Conservation (phyloP, 176 grass and related monocot species). For the Hsuehochloa calcarea region DNA sequence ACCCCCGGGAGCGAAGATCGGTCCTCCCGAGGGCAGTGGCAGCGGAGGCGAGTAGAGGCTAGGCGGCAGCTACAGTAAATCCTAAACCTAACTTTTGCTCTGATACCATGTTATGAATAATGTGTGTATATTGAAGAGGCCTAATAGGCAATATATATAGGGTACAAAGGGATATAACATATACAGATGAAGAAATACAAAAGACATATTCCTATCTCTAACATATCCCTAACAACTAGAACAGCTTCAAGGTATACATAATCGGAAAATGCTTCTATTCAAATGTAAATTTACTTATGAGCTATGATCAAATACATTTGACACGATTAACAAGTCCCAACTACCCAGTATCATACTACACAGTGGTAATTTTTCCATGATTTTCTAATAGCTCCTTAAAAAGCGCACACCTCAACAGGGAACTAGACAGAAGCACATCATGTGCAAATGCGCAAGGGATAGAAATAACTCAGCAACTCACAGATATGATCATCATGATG, state of each 20-base stretch:
- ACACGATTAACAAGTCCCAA: not conserved
- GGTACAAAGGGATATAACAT: no score
- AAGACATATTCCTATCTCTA: no score
- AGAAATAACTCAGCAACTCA: not conserved
- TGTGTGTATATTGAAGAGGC: no score
- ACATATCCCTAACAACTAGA: no score
- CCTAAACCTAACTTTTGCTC: no score
- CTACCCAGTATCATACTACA: not conserved
- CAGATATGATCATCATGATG: not conserved
- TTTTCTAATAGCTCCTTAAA: not conserved
- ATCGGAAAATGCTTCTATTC: not conserved
- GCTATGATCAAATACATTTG: conserved; percentile 18
- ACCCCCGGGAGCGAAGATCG: no score
- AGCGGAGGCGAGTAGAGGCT: no score
- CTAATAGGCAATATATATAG: no score
- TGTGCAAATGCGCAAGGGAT: not conserved
- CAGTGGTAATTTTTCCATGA: not conserved
- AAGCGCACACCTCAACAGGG: not conserved
- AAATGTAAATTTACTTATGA: conserved; percentile 10
- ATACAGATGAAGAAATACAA: no score
- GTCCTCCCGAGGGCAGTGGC: no score
- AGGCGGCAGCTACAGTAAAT: no score
- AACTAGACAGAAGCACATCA: not conserved
- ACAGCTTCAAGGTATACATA: not conserved
- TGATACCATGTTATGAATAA: no score